phyloP scores from a whole-genome alignment of 192 early-diverging fungal genomes.

The Polychytrium aggregatum region DNA sequence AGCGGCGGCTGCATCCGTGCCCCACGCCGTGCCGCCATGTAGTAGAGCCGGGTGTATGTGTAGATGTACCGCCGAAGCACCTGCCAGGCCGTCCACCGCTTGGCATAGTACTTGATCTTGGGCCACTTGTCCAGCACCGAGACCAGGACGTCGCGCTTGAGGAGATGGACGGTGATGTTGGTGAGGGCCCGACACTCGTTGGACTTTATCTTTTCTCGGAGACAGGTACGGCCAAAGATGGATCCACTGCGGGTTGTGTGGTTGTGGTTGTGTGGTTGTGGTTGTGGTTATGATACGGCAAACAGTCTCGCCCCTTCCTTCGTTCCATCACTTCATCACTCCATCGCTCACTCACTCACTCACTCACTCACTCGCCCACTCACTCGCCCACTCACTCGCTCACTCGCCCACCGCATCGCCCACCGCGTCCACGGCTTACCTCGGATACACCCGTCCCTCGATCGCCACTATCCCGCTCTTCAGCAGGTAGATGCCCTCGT shows the following conservation, averaged over 20 bases:
- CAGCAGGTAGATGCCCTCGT: conserved; percentile 37
- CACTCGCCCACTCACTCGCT: too few species aligned
- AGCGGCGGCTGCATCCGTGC: conserved; percentile 28
- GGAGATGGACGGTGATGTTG: conserved; percentile 19
- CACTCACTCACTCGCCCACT: too few species aligned
- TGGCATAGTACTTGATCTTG: conserved; percentile 38
- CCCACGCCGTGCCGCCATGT: conserved; percentile 31
- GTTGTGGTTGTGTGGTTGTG: background rate
- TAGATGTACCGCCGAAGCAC: conserved; percentile 27
- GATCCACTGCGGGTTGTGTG: conserved; percentile 10
- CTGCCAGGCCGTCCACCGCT: conserved; percentile 41
- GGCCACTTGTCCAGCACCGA: conserved; percentile 23
- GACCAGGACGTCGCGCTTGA: conserved; percentile 14
- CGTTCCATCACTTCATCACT: too few species aligned
- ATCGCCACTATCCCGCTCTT: conserved; percentile 33
- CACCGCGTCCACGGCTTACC: too few species aligned
- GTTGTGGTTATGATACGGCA: background rate
- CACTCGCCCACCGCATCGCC: too few species aligned
- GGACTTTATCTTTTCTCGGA: conserved; percentile 28
- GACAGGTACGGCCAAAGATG: conserved; percentile 31
- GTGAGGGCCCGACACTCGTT: conserved; percentile 37
- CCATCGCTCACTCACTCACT: too few species aligned
- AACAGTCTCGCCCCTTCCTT: too few species aligned
- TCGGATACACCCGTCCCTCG: conserved; percentile 35
- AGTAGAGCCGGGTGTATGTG: conserved; percentile 33